Conservation (phyloP, 2,329 filamentous ascomycete genomes). For the Teratosphaeria nubilosa region DNA sequence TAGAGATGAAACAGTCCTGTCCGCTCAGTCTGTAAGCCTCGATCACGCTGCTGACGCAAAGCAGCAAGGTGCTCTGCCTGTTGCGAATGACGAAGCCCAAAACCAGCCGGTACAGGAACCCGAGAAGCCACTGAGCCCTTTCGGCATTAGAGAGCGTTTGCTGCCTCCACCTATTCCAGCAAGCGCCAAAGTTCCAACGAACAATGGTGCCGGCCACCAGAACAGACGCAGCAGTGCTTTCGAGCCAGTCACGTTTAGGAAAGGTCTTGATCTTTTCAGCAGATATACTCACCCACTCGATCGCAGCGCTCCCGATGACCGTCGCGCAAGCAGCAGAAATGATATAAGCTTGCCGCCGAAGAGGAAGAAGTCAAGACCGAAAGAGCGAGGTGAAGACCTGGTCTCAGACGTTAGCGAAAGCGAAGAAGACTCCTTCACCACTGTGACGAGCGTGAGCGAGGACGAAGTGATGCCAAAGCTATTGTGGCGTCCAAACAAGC, state of each 20-base stretch:
- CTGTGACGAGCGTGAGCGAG: constrained; percentile 11
- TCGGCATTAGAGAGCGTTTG: constrained; percentile 36
- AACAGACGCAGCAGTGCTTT: constrained; percentile 36
- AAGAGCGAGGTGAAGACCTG: background rate
- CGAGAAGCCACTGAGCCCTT: constrained; percentile 28
- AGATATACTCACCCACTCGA: constrained; percentile 34
- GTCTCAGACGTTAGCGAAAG: constrained; percentile 8
- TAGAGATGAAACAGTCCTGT: background rate
- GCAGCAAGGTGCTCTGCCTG: background rate
- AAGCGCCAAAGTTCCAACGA: constrained; percentile 8
- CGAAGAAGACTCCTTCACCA: constrained; percentile 19
- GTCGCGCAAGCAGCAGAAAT: background rate
- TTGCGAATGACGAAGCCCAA: background rate
- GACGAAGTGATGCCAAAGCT: constrained; percentile 12
- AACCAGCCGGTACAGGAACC: constrained; percentile 1
- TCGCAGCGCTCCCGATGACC: background rate
- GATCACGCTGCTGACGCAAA: background rate
- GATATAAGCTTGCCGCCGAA: constrained; percentile 6
- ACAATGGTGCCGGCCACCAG: background rate
- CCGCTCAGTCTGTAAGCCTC: background rate
- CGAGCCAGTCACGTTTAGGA: constrained; percentile 42
- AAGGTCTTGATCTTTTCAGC: constrained; percentile 38
- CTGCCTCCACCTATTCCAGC: constrained; percentile 32
- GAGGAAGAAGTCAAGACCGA: constrained; percentile 5
- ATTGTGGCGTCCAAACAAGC: constrained; percentile 18